These are phyloP conservation scores for Kluyveromyces wickerhamii DNA, from an alignment of 805 yeast genomes.

Conservation along the genomic window DNA sequence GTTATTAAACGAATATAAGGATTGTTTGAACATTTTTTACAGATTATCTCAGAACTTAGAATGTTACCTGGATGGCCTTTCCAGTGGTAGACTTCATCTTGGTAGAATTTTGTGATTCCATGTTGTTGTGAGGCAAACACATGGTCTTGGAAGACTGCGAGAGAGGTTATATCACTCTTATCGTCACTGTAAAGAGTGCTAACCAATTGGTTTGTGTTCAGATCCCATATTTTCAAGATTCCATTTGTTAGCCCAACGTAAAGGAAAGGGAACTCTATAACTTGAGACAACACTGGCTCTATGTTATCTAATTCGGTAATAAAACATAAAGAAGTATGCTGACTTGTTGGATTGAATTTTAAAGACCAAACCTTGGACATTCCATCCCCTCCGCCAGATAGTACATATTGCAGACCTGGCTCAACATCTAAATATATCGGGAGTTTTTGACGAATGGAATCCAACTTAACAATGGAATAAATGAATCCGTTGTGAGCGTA, in stretches of 20 bases:
- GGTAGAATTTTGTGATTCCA: slow-evolving; percentile 39
- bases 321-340: slow-evolving; percentile 6
- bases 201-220: slow-evolving; percentile 67
- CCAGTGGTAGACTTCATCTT: slow-evolving; percentile 41
- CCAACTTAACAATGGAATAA: slow-evolving; percentile 45
- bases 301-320: slow-evolving; percentile 40
- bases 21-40: slow-evolving; percentile 17
- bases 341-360: slow-evolving; percentile 5
- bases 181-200: slow-evolving; percentile 34
- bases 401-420: slow-evolving; percentile 31
- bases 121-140: slow-evolving; percentile 32
- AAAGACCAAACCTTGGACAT: slow-evolving; percentile 71
- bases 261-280: slow-evolving; percentile 55
- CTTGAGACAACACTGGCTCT: slow-evolving; percentile 65
- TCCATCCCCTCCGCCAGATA: slow-evolving; percentile 91
- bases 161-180: slow-evolving; percentile 47
- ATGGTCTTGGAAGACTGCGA: slow-evolving; percentile 25
- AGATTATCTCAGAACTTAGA: slow-evolving; percentile 46
- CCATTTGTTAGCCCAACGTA: slow-evolving; percentile 81
- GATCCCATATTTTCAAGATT: slow-evolving; percentile 74
- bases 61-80: slow-evolving; percentile 48
- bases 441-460: neutral
- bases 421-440: slow-evolving; percentile 4
- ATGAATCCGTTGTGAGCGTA: slow-evolving; percentile 93
- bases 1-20: slow-evolving; percentile 44